phyloP scores from a whole-genome alignment of 192 early-diverging fungal genomes.

The Martensiomyces pterosporus region DNA sequence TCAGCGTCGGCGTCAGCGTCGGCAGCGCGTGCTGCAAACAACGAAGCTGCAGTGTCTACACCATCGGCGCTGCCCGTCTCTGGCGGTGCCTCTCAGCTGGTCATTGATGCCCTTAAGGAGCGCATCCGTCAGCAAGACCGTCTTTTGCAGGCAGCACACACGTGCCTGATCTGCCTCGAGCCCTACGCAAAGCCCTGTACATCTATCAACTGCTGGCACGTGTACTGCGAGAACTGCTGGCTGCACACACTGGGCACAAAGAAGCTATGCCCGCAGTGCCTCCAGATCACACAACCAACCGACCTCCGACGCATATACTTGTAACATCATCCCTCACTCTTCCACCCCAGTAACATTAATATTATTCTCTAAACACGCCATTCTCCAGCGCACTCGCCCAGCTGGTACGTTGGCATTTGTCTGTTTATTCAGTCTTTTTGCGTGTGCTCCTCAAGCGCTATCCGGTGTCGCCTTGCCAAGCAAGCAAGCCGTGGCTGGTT shows the following conservation, averaged over 20 bases:
- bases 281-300: slow-evolving; percentile 75
- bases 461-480: no score
- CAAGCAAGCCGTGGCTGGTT: no score
- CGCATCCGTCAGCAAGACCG: slow-evolving; percentile 64
- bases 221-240: slow-evolving; percentile 89
- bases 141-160: slow-evolving; percentile 46
- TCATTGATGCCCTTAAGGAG: slow-evolving; percentile 76
- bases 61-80: slow-evolving; percentile 9
- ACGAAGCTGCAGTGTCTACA: slow-evolving; percentile 5
- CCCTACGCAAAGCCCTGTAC: slow-evolving; percentile 64
- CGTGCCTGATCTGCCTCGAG: slow-evolving; percentile 80
- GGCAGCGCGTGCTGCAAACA: background rate
- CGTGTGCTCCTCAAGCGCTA: no score
- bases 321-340: slow-evolving; percentile 34
- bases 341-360: no score
- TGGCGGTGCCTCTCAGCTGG: slow-evolving; percentile 48
- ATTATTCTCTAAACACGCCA: no score
- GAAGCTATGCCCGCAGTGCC: slow-evolving; percentile 86
- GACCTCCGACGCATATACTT: slow-evolving; percentile 80
- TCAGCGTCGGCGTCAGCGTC: no score
- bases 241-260: slow-evolving; percentile 78
- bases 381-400: no score
- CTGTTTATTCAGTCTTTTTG: slow-evolving; percentile 3
- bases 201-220: slow-evolving; percentile 89
- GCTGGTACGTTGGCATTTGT: no score